Percentiles rank a stretch among this genome's conserved stretches.
Evolutionary conservation across 345 rosid species (phyloP).

Genomic region (Streptanthus diversifolius): DNA sequence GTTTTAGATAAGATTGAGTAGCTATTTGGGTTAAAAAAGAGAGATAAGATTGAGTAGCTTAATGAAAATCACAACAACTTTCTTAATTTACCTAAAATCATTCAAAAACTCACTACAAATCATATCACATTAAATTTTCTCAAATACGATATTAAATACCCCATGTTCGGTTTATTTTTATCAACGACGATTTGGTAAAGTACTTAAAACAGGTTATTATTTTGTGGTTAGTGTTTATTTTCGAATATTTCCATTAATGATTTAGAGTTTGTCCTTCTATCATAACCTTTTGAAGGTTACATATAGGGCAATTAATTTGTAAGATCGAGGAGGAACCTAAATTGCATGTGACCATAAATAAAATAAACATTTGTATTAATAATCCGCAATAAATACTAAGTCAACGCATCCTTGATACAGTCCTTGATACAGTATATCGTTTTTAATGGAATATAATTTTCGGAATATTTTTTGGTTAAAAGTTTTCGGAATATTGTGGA

Average conservation of each 20-base stretch:
- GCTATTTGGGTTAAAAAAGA: no score
- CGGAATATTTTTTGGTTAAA: no score
- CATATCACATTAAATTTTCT: no score
- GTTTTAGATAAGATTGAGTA: no score
- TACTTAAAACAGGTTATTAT: neutral
- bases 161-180: no score
- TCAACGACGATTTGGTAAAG: neutral
- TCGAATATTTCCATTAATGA: neutral
- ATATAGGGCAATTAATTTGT: neutral
- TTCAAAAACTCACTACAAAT: no score
- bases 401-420: neutral
- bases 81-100: no score
- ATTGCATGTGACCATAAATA: neutral
- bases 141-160: no score
- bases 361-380: neutral
- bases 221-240: neutral
- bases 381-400: neutral
- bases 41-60: no score
- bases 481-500: neutral
- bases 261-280: neutral
- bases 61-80: no score
- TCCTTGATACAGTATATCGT: no score
- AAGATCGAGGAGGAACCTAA: neutral
- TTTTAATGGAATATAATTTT: neutral
- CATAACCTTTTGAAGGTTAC: neutral